Percentiles rank a stretch among this genome's conserved stretches.
These are phyloP conservation scores for Breynia disticha DNA, from an alignment of 441 rosid genomes.

Conservation along the genomic window DNA sequence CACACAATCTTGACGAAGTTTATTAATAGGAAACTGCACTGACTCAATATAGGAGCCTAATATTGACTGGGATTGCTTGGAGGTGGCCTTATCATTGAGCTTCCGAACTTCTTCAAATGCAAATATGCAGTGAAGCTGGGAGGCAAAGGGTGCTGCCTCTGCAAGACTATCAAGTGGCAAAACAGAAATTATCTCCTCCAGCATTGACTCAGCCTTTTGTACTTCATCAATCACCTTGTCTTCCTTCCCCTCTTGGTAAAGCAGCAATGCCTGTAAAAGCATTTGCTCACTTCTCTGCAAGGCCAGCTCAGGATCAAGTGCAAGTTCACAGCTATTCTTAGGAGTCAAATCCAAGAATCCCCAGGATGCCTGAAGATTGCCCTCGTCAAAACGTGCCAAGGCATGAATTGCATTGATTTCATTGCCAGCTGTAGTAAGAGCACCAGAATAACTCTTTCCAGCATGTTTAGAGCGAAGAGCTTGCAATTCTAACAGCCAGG, in stretches of 20 bases:
- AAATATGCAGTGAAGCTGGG: slow-evolving; percentile 87
- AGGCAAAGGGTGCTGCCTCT: slow-evolving; percentile 66
- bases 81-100: slow-evolving; percentile 32
- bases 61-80: slow-evolving; percentile 35
- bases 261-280: slow-evolving; percentile 95
- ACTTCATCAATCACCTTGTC: slow-evolving; percentile 60
- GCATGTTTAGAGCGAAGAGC: slow-evolving; percentile 88
- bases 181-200: slow-evolving; percentile 75
- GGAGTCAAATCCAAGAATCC: slow-evolving; percentile 89
- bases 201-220: slow-evolving; percentile 75
- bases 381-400: slow-evolving; percentile 83
- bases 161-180: slow-evolving; percentile 80
- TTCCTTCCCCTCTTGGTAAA: slow-evolving; percentile 55
- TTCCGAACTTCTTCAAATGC: slow-evolving; percentile 59
- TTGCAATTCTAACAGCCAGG: slow-evolving; percentile 85
- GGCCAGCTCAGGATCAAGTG: slow-evolving; percentile 91
- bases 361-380: slow-evolving; percentile 88
- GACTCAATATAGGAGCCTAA: slow-evolving; percentile 58
- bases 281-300: slow-evolving; percentile 97
- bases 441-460: slow-evolving; percentile 92
- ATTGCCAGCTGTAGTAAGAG: slow-evolving; percentile 91
- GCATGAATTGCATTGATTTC: slow-evolving; percentile 94
- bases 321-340: slow-evolving; percentile 79
- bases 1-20: slow-evolving; percentile 65
- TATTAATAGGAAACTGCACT: slow-evolving; percentile 46